These are phyloP conservation scores for Trichosporon coremiiforme DNA, from an alignment of 1,284 basidiomycete genomes.

Conservation along the genomic window DNA sequence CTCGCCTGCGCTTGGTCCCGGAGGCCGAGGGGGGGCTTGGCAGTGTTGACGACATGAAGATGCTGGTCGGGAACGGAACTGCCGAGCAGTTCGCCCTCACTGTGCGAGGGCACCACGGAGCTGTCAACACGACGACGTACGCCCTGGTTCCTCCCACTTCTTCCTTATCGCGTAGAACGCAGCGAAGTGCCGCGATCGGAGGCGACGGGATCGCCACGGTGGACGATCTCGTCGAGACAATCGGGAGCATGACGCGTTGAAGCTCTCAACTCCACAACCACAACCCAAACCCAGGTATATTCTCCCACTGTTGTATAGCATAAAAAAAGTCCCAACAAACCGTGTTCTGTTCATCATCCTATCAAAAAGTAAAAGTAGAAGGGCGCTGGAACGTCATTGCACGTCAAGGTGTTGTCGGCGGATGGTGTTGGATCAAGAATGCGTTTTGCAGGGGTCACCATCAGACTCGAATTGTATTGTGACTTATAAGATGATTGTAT, in stretches of 20 bases:
- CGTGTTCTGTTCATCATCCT: conserved; percentile 6
- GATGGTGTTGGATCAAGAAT: conserved; percentile 6
- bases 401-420: conserved; percentile 4
- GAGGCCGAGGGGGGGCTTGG: conserved; percentile 47
- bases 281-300: conserved; percentile 10
- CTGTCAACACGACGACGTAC: conserved; percentile 17
- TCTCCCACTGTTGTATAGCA: conserved; percentile 7
- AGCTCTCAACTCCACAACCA: not conserved
- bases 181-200: conserved; percentile 20
- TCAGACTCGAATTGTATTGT: conserved; percentile 9
- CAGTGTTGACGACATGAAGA: conserved; percentile 42
- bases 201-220: conserved; percentile 22
- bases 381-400: not conserved
- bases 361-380: not conserved
- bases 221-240: conserved; percentile 20
- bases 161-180: conserved; percentile 26
- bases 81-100: conserved; percentile 23
- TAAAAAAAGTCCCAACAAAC: not conserved
- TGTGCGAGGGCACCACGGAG: conserved; percentile 18
- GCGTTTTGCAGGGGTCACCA: conserved; percentile 2
- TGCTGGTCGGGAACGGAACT: conserved; percentile 16
- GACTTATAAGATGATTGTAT: conserved; percentile 13
- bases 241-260: conserved; percentile 16
- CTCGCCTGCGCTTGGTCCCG: conserved; percentile 37
- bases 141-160: conserved; percentile 20